phyloP scores from a whole-genome alignment of 148 eudicot species.

The Hydrangea macrophylla region DNA sequence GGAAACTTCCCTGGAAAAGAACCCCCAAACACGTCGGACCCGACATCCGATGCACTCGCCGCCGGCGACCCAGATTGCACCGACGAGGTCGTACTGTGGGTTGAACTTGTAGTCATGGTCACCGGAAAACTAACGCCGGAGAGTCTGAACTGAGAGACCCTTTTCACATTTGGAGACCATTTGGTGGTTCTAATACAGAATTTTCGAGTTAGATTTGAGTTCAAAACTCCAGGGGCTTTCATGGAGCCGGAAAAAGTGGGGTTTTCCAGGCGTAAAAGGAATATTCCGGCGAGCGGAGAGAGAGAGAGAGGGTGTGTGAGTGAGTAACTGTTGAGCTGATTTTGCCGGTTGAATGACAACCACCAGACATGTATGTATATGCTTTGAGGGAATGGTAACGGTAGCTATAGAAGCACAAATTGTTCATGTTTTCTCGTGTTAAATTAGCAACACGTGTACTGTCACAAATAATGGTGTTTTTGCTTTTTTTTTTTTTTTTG shows the following conservation, averaged over 20 bases:
- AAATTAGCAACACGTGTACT: too few species aligned
- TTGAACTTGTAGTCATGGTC: background rate
- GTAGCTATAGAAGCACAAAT: too few species aligned
- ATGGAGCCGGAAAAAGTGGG: background rate
- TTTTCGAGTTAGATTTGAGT: conserved; percentile 2
- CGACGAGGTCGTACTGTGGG: background rate
- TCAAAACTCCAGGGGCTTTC: background rate
- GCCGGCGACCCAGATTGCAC: conserved; percentile 4
- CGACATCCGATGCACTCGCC: conserved; percentile 14
- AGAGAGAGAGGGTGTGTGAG: too few species aligned
- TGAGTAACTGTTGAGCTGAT: too few species aligned
- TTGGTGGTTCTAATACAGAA: background rate
- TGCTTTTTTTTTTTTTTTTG: too few species aligned
- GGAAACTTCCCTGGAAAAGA: conserved; percentile 13
- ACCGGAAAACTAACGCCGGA: background rate
- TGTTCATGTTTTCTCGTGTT: too few species aligned
- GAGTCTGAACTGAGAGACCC: conserved; percentile 12
- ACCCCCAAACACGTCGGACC: conserved; percentile 6
- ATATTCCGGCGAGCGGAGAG: background rate
- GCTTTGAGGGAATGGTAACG: too few species aligned
- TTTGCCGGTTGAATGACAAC: too few species aligned
- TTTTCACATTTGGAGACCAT: conserved; percentile 3
- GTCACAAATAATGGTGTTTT: too few species aligned
- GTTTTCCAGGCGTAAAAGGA: background rate
- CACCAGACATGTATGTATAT: too few species aligned